Conservation (phyloP, 257 asterid species). For the Solanum medicagineum region DNA sequence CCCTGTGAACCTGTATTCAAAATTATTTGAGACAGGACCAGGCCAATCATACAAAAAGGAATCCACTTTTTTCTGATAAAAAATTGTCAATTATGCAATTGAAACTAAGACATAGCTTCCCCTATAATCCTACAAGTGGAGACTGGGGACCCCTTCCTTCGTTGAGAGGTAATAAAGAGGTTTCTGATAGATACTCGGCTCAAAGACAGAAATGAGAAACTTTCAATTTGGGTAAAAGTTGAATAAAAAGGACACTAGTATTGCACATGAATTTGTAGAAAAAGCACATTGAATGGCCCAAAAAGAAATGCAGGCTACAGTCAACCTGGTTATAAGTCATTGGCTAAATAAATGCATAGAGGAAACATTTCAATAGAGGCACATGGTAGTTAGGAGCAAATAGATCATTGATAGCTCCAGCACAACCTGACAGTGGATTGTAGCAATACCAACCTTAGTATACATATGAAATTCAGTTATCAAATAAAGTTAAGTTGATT, state of each 20-base stretch:
- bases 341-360: constrained; percentile 8
- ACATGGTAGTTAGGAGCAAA: constrained; percentile 18
- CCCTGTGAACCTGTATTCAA: constrained; percentile 45
- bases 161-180: background rate
- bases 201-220: background rate
- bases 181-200: background rate
- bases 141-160: background rate
- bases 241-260: background rate
- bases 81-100: background rate
- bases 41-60: background rate
- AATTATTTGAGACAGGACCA: background rate
- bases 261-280: background rate
- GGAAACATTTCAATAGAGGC: constrained; percentile 3
- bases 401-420: background rate
- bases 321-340: background rate
- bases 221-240: background rate
- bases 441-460: background rate
- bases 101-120: background rate
- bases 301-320: background rate
- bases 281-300: background rate
- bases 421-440: background rate
- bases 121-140: background rate
- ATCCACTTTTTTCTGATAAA: background rate
- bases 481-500: background rate
- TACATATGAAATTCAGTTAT: background rate